Conservation (phyloP, 495 filamentous ascomycete species). For the Hypoxylon subgilvum region DNA sequence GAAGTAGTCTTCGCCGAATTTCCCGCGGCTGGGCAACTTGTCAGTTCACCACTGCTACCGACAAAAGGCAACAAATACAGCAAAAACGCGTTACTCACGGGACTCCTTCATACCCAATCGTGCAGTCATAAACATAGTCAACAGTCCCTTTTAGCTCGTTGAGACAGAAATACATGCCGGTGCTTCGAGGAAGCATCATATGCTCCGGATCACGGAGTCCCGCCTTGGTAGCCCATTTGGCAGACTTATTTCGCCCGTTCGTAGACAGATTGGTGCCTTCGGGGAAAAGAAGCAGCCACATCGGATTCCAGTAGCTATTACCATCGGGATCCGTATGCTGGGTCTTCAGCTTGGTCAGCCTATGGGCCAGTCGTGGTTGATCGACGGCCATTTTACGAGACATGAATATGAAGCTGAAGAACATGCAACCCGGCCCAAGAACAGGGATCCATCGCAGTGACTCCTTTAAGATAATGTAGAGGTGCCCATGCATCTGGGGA, state of each 20-base stretch:
- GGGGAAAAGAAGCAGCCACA: conserved; percentile 87
- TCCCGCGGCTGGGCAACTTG: conserved; percentile 57
- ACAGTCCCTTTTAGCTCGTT: conserved; percentile 72
- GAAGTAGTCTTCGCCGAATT: conserved; percentile 78
- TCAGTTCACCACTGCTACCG: conserved; percentile 15
- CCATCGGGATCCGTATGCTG: conserved; percentile 59
- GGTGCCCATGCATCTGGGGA: conserved; percentile 74
- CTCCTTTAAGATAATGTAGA: conserved; percentile 87
- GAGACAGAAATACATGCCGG: conserved; percentile 76
- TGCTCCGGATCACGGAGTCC: conserved; percentile 71
- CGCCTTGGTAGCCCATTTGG: conserved; percentile 71
- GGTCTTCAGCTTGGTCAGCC: conserved; percentile 70
- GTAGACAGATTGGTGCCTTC: conserved; percentile 79
- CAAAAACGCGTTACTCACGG: conserved; percentile 57
- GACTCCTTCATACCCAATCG: conserved; percentile 82
- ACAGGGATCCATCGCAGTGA: conserved; percentile 78
- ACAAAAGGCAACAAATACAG: background rate
- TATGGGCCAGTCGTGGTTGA: conserved; percentile 69
- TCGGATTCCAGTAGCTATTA: conserved; percentile 65
- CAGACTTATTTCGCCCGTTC: conserved; percentile 68
- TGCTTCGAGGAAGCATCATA: conserved; percentile 73
- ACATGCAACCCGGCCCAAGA: conserved; percentile 79
- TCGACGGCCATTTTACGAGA: conserved; percentile 82
- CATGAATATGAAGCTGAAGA: conserved; percentile 85
- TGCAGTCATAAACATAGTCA: conserved; percentile 85